Evolutionary conservation across 257 asterid species (phyloP), one percentile per base, ranked within the genome.

Genomic region (Solanum corneliomulleri): DNA sequence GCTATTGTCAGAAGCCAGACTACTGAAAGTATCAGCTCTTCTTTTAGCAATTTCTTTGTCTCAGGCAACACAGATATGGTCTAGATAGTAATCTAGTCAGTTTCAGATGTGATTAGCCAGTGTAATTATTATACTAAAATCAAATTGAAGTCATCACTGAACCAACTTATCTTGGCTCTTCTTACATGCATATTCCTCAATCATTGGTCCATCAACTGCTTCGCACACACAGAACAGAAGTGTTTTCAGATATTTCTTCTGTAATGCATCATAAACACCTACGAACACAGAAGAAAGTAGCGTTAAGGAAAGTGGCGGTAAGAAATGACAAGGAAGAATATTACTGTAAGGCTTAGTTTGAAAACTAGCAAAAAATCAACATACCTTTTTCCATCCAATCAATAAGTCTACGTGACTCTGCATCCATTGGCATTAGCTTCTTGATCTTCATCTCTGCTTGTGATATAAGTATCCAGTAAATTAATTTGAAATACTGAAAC

Each of bases 381-480:
- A 85, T 86, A 89, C 99, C 99, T 97, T 97, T 95, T 93, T 95
- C 99, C 98, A 97, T 95, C 98, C 98, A 95, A 86, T 95, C 99
- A 89, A 97, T 93, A 78, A 97, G 95, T 87, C 99, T 90, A 75
- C 99, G 98, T 33, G 99, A 95, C 90, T 97, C 99, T 74, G 96
- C 95, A 93, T 95, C 99, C 95, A 97, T 89, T 56, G 99, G 99
- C 98, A 95, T 94, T 60, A 97, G 99, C 93, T 97, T 97, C 92
- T 97, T 97, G 71, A 97, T 94, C 94, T 97, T 97, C 98, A 97
- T 95, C 87, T 95, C 98, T 95, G 92, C 88, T 85, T 49, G 70
- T 77, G 85, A 72, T 75, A 52, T 64, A 84, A 90, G 42, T 11
- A 49, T 78, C 78, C 45, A 86, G 88, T 72, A 70, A 86, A 72